Percentiles rank a stretch among this genome's conserved stretches.
phyloP scores from a whole-genome alignment of 306 rosid species.

The Quercus parvula region DNA sequence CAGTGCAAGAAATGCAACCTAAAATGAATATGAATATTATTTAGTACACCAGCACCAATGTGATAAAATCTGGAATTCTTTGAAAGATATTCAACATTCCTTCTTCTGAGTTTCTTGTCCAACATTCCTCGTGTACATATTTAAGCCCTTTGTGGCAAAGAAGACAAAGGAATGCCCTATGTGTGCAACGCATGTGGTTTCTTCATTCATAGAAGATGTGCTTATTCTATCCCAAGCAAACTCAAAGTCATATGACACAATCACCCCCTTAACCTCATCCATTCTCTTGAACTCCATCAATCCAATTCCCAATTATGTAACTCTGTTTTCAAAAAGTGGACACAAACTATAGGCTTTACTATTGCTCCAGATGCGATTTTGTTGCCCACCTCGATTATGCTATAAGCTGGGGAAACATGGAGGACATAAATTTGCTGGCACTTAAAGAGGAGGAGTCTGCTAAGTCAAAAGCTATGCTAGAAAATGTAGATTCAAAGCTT shows the following conservation, averaged over 20 bases:
- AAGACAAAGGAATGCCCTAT: neutral
- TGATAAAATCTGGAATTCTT: neutral
- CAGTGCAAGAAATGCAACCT: neutral
- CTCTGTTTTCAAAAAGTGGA: too few relatives aligned
- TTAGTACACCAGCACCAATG: neutral
- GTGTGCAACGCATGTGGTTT: neutral
- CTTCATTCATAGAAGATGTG: neutral
- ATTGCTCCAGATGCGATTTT: too few relatives aligned
- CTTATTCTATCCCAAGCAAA: fast-evolving
- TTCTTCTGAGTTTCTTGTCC: neutral
- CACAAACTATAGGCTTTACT: too few relatives aligned
- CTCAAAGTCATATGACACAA: neutral
- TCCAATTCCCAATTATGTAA: too few relatives aligned
- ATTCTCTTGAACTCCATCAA: too few relatives aligned
- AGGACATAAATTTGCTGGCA: too few relatives aligned
- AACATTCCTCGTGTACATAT: neutral
- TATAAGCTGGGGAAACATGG: fast-evolving
- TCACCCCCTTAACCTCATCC: neutral
- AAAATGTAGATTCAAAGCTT: too few relatives aligned
- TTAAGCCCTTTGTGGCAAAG: neutral
- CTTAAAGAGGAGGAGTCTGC: too few relatives aligned
- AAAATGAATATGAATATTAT: neutral
- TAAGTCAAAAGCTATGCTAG: too few relatives aligned
- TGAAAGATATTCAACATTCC: neutral
- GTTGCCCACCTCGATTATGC: too few relatives aligned